These are phyloP conservation scores for Myxozyma neotropica DNA, from an alignment of 805 yeast genomes.

Conservation along the genomic window DNA sequence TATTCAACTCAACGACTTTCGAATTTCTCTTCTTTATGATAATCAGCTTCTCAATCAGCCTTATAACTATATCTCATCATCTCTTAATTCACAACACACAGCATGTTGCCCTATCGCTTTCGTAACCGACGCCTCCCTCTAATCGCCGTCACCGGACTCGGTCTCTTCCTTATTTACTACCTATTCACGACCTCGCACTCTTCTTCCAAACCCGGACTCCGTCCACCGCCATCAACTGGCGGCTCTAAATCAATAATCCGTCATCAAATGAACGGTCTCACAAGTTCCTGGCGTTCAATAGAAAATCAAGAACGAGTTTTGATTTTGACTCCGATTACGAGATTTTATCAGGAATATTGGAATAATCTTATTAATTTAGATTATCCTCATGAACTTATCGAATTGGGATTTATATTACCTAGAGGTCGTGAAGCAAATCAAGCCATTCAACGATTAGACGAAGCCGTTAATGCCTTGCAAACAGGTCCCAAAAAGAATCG, in stretches of 20 bases:
- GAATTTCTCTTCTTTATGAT: too few relatives aligned
- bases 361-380: conserved; percentile 69
- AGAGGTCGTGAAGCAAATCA: conserved; percentile 77
- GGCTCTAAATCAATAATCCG: conserved; percentile 46
- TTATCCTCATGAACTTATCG: conserved; percentile 83
- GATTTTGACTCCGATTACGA: conserved; percentile 86
- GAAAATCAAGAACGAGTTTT: conserved; percentile 79
- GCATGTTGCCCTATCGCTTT: conserved; percentile 3
- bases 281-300: conserved; percentile 70
- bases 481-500: conserved; percentile 63
- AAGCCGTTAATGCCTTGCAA: conserved; percentile 74
- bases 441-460: conserved; percentile 72
- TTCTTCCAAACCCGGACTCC: conserved; percentile 8
- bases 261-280: conserved; percentile 78
- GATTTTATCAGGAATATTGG: conserved; percentile 88
- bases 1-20: too few relatives aligned
- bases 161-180: conserved; percentile 19
- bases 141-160: conserved; percentile 10
- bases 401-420: conserved; percentile 91
- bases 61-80: too few relatives aligned
- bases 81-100: background rate
- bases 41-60: too few relatives aligned
- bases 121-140: conserved; percentile 14
- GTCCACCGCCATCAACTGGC: conserved; percentile 33
- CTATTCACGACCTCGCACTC: conserved; percentile 12